phyloP scores from a whole-genome alignment of 2,329 filamentous ascomycete genomes.

The Venturia pyrina region DNA sequence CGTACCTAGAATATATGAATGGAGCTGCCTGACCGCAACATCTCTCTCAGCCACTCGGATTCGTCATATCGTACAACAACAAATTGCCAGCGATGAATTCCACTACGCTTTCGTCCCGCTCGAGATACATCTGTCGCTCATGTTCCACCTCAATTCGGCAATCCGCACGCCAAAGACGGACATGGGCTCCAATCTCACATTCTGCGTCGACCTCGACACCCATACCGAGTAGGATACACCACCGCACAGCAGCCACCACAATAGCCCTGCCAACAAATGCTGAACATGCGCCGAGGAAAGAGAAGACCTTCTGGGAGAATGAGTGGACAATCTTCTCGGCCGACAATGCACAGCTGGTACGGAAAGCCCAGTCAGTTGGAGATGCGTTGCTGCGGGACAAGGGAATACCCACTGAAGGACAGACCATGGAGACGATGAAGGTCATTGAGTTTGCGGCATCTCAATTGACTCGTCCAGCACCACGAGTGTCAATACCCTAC shows the following conservation, averaged over 20 bases:
- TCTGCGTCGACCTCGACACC: not conserved
- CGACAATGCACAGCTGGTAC: conserved; percentile 11
- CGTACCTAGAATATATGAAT: not conserved
- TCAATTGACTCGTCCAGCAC: conserved; percentile 7
- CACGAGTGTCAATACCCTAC: not conserved
- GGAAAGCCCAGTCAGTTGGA: conserved; percentile 11
- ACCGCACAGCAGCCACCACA: not conserved
- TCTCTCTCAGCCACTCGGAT: not conserved
- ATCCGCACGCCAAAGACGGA: not conserved
- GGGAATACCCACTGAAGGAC: conserved; percentile 9
- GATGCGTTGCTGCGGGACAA: conserved; percentile 6
- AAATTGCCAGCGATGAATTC: not conserved
- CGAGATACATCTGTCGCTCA: conserved; percentile 2
- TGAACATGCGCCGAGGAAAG: conserved; percentile 4
- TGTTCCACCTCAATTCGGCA: conserved; percentile 2
- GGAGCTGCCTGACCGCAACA: not conserved
- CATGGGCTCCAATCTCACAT: not conserved
- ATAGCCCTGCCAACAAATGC: not conserved
- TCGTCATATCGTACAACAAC: conserved; percentile 9
- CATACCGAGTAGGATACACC: not conserved
- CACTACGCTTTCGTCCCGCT: not conserved
- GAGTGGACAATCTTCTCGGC: conserved; percentile 13
- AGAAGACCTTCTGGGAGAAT: conserved; percentile 12
- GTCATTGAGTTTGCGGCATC: conserved; percentile 10
- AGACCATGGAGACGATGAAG: conserved; percentile 10